Conservation (phyloP, 2,329 filamentous ascomycete genomes). For the Plenodomus tracheiphilus region DNA sequence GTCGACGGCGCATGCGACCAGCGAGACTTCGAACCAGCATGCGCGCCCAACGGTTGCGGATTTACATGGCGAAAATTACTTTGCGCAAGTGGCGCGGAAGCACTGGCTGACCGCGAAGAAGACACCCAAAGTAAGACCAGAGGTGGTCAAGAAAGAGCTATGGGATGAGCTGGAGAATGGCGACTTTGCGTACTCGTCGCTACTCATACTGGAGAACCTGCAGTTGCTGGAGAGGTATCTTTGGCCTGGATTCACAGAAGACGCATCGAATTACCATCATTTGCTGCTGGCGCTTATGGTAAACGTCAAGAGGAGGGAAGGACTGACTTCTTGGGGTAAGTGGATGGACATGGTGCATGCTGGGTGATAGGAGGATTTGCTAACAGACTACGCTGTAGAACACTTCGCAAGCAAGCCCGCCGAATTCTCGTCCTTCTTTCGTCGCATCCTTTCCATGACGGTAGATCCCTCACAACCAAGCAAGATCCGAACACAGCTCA, state of each 20-base stretch:
- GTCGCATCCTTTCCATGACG: constrained; percentile 83
- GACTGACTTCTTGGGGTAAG: constrained; percentile 83
- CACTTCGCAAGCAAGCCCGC: constrained; percentile 75
- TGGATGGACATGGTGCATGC: constrained; percentile 1
- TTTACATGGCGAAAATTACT: constrained; percentile 67
- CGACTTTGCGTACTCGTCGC: constrained; percentile 73
- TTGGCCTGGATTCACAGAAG: constrained; percentile 89
- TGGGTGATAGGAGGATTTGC: constrained; percentile 18
- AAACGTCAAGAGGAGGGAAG: constrained; percentile 86
- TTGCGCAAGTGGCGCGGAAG: constrained; percentile 73
- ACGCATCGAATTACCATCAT: constrained; percentile 89
- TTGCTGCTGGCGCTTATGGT: constrained; percentile 82
- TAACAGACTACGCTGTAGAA: constrained; percentile 57
- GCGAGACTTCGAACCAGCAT: constrained; percentile 20
- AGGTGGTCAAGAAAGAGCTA: constrained; percentile 82
- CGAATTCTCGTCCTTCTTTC: constrained; percentile 88
- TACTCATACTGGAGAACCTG: constrained; percentile 84
- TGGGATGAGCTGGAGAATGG: constrained; percentile 88
- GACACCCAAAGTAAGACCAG: constrained; percentile 70
- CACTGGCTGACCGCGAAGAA: constrained; percentile 77
- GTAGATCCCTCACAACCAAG: constrained; percentile 57
- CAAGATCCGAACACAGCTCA: constrained; percentile 70
- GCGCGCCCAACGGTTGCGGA: constrained; percentile 68
- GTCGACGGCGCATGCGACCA: constrained; percentile 23
- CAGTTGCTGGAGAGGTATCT: constrained; percentile 90